These are phyloP conservation scores for Pelargonium hybrid DNA, from an alignment of 441 rosid species.

Conservation along the genomic window DNA sequence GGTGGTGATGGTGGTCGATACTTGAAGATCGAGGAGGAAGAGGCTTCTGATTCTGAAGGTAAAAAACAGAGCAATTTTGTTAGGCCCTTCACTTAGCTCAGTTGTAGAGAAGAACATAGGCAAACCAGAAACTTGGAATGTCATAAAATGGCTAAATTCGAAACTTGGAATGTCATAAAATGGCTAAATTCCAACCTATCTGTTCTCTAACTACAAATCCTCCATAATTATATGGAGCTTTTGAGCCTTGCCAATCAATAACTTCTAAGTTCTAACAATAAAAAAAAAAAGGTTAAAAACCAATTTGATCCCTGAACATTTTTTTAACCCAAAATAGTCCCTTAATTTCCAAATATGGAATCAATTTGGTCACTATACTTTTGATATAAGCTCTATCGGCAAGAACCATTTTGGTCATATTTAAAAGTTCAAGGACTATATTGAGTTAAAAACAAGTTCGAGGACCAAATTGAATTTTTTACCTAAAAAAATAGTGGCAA, in stretches of 20 bases:
- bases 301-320: too few species aligned
- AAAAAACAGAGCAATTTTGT: background rate
- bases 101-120: background rate
- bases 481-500: background rate
- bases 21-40: conserved; percentile 24
- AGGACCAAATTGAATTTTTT: too few species aligned
- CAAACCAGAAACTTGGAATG: background rate
- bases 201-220: background rate
- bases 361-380: too few species aligned
- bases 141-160: background rate
- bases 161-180: too few species aligned
- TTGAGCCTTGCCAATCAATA: background rate
- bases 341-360: too few species aligned
- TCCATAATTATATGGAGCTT: background rate
- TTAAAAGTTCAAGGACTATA: too few species aligned
- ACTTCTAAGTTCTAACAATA: background rate
- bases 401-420: too few species aligned
- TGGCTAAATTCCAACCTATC: background rate
- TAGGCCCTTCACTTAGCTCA: background rate
- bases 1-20: conserved; percentile 24
- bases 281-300: background rate
- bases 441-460: too few species aligned
- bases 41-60: conserved; percentile 26
- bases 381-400: too few species aligned
- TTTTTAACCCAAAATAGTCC: too few species aligned